These are phyloP conservation scores for Boeremia exigua DNA, from an alignment of 2,329 filamentous ascomycete species.

Conservation along the genomic window DNA sequence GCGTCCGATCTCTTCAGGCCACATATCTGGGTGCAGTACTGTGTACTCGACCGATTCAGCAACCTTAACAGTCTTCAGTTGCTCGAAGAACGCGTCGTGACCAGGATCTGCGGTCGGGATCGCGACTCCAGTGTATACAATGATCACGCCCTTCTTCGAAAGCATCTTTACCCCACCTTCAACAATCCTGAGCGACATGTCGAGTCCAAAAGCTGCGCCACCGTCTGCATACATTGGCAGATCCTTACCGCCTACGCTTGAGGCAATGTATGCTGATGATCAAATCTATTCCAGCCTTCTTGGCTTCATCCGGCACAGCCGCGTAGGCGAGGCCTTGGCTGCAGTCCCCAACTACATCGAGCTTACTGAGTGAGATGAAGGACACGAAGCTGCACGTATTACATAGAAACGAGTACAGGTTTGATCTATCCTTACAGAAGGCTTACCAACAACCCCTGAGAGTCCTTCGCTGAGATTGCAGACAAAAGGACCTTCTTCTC, in stretches of 20 bases:
- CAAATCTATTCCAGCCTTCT: conserved; percentile 22
- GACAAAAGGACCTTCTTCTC: conserved; percentile 13
- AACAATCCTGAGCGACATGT: conserved; percentile 28
- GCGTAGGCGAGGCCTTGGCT: conserved; percentile 47
- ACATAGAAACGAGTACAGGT: conserved; percentile 54
- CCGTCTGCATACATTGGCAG: conserved; percentile 35
- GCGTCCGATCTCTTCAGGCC: conserved; percentile 33
- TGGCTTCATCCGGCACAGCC: conserved; percentile 17
- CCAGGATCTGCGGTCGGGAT: conserved; percentile 24
- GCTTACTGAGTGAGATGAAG: conserved; percentile 30
- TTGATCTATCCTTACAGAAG: conserved; percentile 50
- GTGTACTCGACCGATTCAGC: conserved; percentile 25
- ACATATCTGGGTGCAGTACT: conserved; percentile 33
- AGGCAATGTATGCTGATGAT: conserved; percentile 35
- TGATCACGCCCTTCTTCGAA: conserved; percentile 23
- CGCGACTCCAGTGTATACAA: conserved; percentile 32
- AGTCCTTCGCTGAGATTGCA: conserved; percentile 22
- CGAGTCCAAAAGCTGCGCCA: conserved; percentile 29
- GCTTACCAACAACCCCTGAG: conserved; percentile 29
- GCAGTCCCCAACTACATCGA: conserved; percentile 49
- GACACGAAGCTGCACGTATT: conserved; percentile 37
- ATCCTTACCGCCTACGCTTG: conserved; percentile 25
- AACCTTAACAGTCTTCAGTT: conserved; percentile 20
- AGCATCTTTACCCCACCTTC: conserved; percentile 29
- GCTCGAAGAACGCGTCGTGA: conserved; percentile 26